phyloP scores from a whole-genome alignment of 805 yeast genomes.

The Suhomyces canberraensis region DNA sequence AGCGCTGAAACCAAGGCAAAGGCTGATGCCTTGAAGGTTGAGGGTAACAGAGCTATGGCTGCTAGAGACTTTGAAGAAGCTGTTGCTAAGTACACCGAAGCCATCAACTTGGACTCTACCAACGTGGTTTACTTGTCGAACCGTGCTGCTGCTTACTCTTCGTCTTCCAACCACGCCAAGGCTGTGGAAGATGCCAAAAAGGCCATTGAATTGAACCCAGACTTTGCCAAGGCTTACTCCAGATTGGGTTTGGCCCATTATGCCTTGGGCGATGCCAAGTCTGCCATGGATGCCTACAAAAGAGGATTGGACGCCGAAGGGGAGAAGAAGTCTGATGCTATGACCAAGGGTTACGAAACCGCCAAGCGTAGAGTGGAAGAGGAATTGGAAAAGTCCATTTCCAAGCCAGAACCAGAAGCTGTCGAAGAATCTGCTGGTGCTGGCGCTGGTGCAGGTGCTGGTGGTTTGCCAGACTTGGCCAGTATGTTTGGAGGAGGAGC shows the following conservation, averaged over 20 bases:
- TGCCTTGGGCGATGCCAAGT: slow-evolving; percentile 91
- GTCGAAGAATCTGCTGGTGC: slow-evolving; percentile 27
- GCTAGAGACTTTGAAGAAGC: slow-evolving; percentile 68
- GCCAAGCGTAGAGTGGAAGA: slow-evolving; percentile 86
- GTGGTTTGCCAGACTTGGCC: slow-evolving; percentile 77
- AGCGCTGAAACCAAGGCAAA: slow-evolving; percentile 57
- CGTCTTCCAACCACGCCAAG: slow-evolving; percentile 64
- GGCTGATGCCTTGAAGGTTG: slow-evolving; percentile 82
- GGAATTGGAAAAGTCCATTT: slow-evolving; percentile 48
- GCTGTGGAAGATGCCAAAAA: slow-evolving; percentile 82
- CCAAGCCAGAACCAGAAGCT: slow-evolving; percentile 20
- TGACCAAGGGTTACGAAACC: slow-evolving; percentile 90
- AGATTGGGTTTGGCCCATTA: slow-evolving; percentile 92
- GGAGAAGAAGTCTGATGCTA: slow-evolving; percentile 75
- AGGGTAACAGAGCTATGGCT: slow-evolving; percentile 91
- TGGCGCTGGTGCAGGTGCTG: slow-evolving; percentile 37
- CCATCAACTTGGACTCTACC: slow-evolving; percentile 63
- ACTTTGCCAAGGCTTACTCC: slow-evolving; percentile 89
- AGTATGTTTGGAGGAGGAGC: slow-evolving; percentile 63
- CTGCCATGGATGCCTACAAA: slow-evolving; percentile 86
- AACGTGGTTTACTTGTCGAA: slow-evolving; percentile 88
- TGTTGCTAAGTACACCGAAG: slow-evolving; percentile 73
- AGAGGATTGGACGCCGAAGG: slow-evolving; percentile 88
- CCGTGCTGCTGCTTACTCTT: slow-evolving; percentile 95
- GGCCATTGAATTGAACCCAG: slow-evolving; percentile 76